phyloP scores from a whole-genome alignment of 768 basidiomycete genomes.

The Favolaschia claudopus region DNA sequence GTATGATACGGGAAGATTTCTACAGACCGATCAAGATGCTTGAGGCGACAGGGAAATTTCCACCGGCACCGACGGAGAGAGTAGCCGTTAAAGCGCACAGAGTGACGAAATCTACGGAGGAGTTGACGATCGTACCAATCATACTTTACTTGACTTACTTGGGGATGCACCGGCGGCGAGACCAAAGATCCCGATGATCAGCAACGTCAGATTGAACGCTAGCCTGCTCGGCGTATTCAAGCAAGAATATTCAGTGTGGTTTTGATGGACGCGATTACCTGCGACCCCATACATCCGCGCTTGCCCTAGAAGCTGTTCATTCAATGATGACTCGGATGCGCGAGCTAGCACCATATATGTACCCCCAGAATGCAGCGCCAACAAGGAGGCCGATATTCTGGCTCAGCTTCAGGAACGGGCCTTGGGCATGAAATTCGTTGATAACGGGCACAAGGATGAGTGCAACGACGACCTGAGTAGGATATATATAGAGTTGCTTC shows the following conservation, averaged over 20 bases:
- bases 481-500: neutral
- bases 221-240: neutral
- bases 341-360: neutral
- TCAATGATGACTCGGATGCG: neutral
- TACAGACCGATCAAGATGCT: constrained; percentile 56
- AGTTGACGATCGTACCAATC: no score
- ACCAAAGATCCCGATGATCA: constrained; percentile 62
- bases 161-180: constrained; percentile 55
- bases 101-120: constrained; percentile 45
- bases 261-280: neutral
- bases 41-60: constrained; percentile 65
- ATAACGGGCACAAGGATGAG: constrained; percentile 56
- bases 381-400: constrained; percentile 61
- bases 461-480: constrained; percentile 44
- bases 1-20: constrained; percentile 3
- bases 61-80: constrained; percentile 57
- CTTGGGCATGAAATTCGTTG: constrained; percentile 55
- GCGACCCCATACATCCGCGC: constrained; percentile 6
- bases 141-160: constrained; percentile 18
- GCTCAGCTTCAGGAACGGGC: constrained; percentile 58
- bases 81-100: constrained; percentile 56
- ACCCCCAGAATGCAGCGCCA: constrained; percentile 34
- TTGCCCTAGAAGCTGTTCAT: neutral
- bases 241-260: no score
- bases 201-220: constrained; percentile 48